A percentile compares a stretch with the other conserved stretches of the same genome.
phyloP scores from a whole-genome alignment of 495 filamentous ascomycete species.

The Talaromyces thailandensis region DNA sequence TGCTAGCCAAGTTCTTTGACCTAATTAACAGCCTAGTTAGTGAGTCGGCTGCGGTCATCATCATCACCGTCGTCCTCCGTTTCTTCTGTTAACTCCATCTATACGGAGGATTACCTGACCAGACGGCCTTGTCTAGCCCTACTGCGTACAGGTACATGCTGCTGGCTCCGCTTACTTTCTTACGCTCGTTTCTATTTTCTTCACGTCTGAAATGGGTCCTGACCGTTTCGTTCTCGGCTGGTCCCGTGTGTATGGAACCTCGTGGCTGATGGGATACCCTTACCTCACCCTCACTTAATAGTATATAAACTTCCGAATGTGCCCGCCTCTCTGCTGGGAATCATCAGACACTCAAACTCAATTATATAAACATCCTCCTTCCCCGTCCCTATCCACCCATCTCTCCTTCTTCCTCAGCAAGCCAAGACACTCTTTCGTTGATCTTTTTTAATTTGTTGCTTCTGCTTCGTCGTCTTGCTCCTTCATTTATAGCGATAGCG shows the following conservation, averaged over 20 bases:
- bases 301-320: slow-evolving; percentile 1
- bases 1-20: background rate
- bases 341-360: background rate
- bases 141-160: background rate
- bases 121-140: background rate
- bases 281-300: background rate
- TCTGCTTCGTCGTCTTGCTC: background rate
- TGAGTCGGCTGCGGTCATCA: background rate
- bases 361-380: background rate
- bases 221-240: slow-evolving; percentile 3
- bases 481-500: background rate
- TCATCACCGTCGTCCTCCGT: background rate
- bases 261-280: background rate
- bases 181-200: background rate
- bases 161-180: background rate
- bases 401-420: background rate
- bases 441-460: background rate
- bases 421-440: slow-evolving; percentile 3
- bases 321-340: background rate
- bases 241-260: slow-evolving; percentile 4
- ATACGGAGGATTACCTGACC: background rate
- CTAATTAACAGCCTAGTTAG: background rate
- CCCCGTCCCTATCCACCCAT: background rate
- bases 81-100: background rate
- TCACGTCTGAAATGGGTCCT: background rate